Evolutionary conservation across 2,329 filamentous ascomycete species (phyloP).

Genomic region (Zymoseptoria pseudotritici): DNA sequence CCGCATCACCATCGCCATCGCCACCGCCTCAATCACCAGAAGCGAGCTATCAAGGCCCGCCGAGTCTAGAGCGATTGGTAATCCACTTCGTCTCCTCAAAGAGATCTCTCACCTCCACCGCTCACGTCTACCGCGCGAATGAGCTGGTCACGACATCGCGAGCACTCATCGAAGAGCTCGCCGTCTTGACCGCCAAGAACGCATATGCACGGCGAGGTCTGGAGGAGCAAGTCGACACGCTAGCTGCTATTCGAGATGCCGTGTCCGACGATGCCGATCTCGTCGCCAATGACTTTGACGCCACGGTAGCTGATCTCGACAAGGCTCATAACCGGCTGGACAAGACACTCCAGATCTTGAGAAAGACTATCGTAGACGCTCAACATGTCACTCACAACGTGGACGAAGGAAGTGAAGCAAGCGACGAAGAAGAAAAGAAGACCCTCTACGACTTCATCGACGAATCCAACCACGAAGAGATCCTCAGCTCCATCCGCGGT

Average conservation of each 20-base stretch:
- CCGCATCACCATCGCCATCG: slow-evolving; percentile 17
- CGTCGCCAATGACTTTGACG: slow-evolving; percentile 39
- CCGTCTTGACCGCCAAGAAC: slow-evolving; percentile 55
- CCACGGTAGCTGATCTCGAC: slow-evolving; percentile 46
- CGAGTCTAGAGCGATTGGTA: slow-evolving; percentile 67
- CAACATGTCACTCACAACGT: slow-evolving; percentile 36
- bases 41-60: slow-evolving; percentile 34
- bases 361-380: slow-evolving; percentile 56
- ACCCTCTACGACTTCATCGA: slow-evolving; percentile 71
- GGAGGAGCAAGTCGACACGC: slow-evolving; percentile 37
- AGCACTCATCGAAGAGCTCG: slow-evolving; percentile 67
- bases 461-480: slow-evolving; percentile 58
- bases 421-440: slow-evolving; percentile 34
- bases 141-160: slow-evolving; percentile 75
- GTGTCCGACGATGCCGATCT: slow-evolving; percentile 36
- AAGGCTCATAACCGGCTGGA: slow-evolving; percentile 57
- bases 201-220: slow-evolving; percentile 36
- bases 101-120: slow-evolving; percentile 75
- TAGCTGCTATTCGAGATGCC: slow-evolving; percentile 38
- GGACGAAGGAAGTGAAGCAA: background rate
- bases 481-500: slow-evolving; percentile 59
- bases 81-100: slow-evolving; percentile 80
- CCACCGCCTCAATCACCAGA: slow-evolving; percentile 35
- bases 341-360: slow-evolving; percentile 58
- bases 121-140: slow-evolving; percentile 72